Conservation (phyloP, 1,284 basidiomycete genomes). For the Moesziomyces aphidis region DNA sequence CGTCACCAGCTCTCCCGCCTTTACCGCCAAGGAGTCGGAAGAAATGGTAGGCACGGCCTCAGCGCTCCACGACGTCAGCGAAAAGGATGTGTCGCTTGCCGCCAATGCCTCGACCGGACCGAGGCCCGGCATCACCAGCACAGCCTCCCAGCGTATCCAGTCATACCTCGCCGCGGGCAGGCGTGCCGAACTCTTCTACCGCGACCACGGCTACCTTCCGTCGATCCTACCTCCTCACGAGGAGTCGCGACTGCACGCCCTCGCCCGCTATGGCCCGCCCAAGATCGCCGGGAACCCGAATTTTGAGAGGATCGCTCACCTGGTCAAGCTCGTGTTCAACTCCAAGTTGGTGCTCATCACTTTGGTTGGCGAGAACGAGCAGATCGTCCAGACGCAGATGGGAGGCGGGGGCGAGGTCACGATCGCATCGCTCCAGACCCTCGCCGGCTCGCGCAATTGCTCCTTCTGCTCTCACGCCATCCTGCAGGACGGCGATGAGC, state of each 20-base stretch:
- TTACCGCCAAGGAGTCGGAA: conserved; percentile 4
- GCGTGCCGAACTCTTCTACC: conserved; percentile 58
- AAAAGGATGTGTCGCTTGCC: conserved; percentile 31
- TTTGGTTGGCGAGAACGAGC: conserved; percentile 82
- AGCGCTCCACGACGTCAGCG: conserved; percentile 15
- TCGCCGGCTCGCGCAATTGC: conserved; percentile 73
- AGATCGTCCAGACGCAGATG: conserved; percentile 88
- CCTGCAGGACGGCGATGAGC: conserved; percentile 86
- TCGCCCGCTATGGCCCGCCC: conserved; percentile 60
- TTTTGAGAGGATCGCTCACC: conserved; percentile 88
- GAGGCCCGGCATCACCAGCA: conserved; percentile 13
- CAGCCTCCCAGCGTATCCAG: conserved; percentile 45
- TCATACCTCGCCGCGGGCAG: conserved; percentile 53
- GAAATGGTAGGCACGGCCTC: neutral
- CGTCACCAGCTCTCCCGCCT: conserved; percentile 35
- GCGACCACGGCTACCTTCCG: conserved; percentile 58
- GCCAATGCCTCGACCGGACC: conserved; percentile 26
- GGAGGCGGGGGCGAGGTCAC: conserved; percentile 68
- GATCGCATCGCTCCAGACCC: conserved; percentile 36
- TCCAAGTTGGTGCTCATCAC: conserved; percentile 86
- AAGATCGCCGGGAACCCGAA: conserved; percentile 78
- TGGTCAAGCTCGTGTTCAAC: conserved; percentile 91
- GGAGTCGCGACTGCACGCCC: conserved; percentile 49
- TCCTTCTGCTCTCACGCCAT: conserved; percentile 87
- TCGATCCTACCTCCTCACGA: conserved; percentile 61